A percentile compares a stretch with the other conserved stretches of the same genome.
These are phyloP conservation scores for Hirschioporus abietinus DNA, from an alignment of 768 basidiomycete genomes.

Conservation along the genomic window DNA sequence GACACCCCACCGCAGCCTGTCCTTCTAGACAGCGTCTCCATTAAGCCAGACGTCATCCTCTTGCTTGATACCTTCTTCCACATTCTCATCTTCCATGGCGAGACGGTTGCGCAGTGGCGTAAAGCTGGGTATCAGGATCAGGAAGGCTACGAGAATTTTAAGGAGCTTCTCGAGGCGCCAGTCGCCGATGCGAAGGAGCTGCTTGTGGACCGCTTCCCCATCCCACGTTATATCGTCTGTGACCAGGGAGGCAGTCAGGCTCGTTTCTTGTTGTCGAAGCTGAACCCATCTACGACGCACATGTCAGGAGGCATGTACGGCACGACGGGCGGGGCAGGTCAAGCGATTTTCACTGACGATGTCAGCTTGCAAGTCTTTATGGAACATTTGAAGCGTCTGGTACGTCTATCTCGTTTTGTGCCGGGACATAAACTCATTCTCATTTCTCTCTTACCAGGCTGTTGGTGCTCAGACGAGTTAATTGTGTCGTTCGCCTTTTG, in stretches of 20 bases:
- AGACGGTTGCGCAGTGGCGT: conserved; percentile 94
- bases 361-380: conserved; percentile 97
- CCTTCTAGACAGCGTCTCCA: conserved; percentile 93
- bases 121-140: conserved; percentile 98
- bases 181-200: conserved; percentile 91
- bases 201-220: conserved; percentile 91
- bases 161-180: conserved; percentile 84
- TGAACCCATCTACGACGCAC: conserved; percentile 98
- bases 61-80: conserved; percentile 99
- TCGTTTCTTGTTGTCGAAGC: conserved; percentile 92
- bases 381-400: conserved; percentile 94
- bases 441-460: not conserved
- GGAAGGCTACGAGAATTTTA: conserved; percentile 98
- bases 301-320: conserved; percentile 92
- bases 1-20: conserved; percentile 91
- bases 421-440: not conserved
- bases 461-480: conserved; percentile 60
- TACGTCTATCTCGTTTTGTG: conserved; percentile 29
- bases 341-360: conserved; percentile 98
- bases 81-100: conserved; percentile 98
- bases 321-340: conserved; percentile 64
- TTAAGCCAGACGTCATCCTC: conserved; percentile 94
- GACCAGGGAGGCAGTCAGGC: conserved; percentile 98
- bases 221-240: conserved; percentile 96
- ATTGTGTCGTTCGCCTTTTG: conserved; percentile 6